Conservation (phyloP, 2,329 filamentous ascomycete species). For the Colletotrichum brevisporum region DNA sequence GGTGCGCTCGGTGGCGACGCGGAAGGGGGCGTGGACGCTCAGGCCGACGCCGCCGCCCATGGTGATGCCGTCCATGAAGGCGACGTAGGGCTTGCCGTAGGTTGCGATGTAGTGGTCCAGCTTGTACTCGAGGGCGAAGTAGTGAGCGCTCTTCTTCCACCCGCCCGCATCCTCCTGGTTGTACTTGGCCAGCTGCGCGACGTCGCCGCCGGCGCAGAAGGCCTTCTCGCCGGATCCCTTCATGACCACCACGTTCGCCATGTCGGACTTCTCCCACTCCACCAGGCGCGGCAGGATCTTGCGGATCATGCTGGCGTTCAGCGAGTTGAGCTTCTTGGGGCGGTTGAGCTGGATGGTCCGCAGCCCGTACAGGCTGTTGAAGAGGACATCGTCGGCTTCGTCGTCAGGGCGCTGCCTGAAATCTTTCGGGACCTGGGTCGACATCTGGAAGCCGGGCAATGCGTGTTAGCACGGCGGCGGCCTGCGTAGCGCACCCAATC, state of each 20-base stretch:
- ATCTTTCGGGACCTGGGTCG: conserved; percentile 46
- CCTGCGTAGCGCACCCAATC: not conserved
- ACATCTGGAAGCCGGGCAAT: conserved; percentile 50
- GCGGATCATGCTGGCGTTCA: conserved; percentile 93
- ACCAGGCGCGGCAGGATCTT: conserved; percentile 92
- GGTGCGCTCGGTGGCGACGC: conserved; percentile 96
- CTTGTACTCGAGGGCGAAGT: conserved; percentile 96
- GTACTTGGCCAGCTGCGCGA: conserved; percentile 80
- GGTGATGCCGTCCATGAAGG: conserved; percentile 97
- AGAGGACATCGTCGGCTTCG: conserved; percentile 91
- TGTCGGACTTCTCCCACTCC: conserved; percentile 95
- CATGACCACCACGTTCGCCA: conserved; percentile 93
- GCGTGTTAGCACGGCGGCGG: not conserved
- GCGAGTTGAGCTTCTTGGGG: conserved; percentile 90
- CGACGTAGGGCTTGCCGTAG: conserved; percentile 92
- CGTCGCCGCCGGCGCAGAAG: conserved; percentile 95
- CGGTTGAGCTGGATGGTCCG: conserved; percentile 95
- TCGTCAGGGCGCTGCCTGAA: conserved; percentile 75
- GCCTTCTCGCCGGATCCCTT: conserved; percentile 89
- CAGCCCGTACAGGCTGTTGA: conserved; percentile 89
- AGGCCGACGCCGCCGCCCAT: conserved; percentile 98
- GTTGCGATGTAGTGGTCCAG: conserved; percentile 96
- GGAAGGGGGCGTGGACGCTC: conserved; percentile 93
- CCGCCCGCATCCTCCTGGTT: conserved; percentile 79
- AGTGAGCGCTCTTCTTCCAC: conserved; percentile 81